Evolutionary conservation across 129 eudicot species (phyloP).

Genomic region (Chrysanthemum seticuspe): DNA sequence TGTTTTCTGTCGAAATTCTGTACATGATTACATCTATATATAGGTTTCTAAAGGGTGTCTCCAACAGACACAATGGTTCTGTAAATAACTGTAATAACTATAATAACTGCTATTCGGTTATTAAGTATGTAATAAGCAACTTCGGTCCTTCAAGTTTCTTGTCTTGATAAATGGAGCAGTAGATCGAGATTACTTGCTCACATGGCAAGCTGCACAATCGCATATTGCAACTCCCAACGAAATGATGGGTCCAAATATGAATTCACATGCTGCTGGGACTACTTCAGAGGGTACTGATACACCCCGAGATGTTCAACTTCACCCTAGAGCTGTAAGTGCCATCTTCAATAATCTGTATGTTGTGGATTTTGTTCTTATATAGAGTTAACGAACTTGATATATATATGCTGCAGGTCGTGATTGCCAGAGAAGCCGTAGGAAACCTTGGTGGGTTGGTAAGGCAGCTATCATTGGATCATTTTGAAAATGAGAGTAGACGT

Average conservation of each 20-base stretch:
- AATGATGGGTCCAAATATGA: conserved; percentile 48
- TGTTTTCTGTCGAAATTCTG: no score
- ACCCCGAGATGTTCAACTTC: conserved; percentile 77
- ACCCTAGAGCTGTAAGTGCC: conserved; percentile 87
- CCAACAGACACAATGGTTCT: no score
- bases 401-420: conserved; percentile 66
- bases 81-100: no score
- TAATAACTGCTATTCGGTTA: no score
- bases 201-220: conserved; percentile 79
- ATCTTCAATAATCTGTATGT: conserved; percentile 1
- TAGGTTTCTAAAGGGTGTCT: no score
- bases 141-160: no score
- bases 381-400: neutral
- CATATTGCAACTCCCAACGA: conserved; percentile 61
- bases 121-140: no score
- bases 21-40: no score
- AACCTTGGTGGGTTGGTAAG: conserved; percentile 94
- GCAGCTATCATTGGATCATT: conserved; percentile 90
- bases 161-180: no score
- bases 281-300: conserved; percentile 60
- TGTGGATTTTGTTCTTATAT: conserved; percentile 1
- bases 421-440: conserved; percentile 91
- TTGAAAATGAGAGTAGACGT: conserved; percentile 92
- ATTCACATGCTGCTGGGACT: conserved; percentile 54
- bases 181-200: no score